Evolutionary conservation across 441 rosid species (phyloP).

Genomic region (Arabidopsis hybrid): DNA sequence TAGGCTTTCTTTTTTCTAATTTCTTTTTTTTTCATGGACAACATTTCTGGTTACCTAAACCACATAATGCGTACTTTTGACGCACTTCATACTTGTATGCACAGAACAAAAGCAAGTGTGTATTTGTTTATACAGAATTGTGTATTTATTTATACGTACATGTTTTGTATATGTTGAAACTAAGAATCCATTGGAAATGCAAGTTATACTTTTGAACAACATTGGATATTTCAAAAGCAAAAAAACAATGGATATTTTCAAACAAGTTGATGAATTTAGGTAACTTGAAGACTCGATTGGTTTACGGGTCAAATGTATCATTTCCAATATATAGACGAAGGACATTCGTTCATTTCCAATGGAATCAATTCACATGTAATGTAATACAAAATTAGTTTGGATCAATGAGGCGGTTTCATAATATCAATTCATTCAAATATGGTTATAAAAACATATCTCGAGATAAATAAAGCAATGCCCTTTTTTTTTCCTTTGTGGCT

Average conservation of each 20-base stretch:
- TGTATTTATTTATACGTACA: not conserved
- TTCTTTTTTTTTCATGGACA: not conserved
- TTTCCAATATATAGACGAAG: not conserved
- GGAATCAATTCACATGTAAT: not conserved
- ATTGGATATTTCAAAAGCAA: conserved; percentile 3
- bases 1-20: not conserved
- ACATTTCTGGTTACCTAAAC: conserved; percentile 27
- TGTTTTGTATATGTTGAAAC: conserved; percentile 5
- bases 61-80: conserved; percentile 36
- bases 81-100: conserved; percentile 25
- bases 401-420: not conserved
- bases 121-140: conserved; percentile 1
- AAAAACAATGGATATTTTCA: too few species aligned
- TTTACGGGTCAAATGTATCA: not conserved
- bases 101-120: not conserved
- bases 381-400: not conserved
- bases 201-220: conserved; percentile 5
- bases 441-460: not conserved
- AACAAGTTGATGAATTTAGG: conserved; percentile 7
- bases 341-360: too few species aligned
- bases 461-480: conserved; percentile 18
- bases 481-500: conserved; percentile 42
- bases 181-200: not conserved
- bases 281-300: not conserved
- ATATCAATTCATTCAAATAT: not conserved